Percentiles rank a stretch among this genome's conserved stretches.
Conservation (phyloP, 495 filamentous ascomycete genomes). For the Aspergillus ostianus region DNA sequence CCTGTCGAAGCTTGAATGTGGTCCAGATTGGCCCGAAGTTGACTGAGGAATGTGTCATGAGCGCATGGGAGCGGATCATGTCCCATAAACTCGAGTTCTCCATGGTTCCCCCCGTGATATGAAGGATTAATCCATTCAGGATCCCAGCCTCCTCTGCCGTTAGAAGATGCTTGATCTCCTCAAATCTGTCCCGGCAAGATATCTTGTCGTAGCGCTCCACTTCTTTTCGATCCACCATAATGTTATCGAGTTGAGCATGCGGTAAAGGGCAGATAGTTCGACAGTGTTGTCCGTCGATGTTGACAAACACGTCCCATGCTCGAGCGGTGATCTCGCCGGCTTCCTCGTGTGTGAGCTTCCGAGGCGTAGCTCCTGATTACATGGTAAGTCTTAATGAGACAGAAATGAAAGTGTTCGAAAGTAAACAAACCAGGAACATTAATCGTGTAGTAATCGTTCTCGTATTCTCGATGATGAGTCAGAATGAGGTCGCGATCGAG, state of each 20-base stretch:
- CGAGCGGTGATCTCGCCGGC: conserved; percentile 12
- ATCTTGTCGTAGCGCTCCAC: conserved; percentile 21
- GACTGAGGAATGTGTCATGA: conserved; percentile 5
- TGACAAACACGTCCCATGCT: conserved; percentile 18
- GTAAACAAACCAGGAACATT: conserved; percentile 12
- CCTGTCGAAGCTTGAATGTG: conserved; percentile 17
- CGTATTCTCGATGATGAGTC: conserved; percentile 8
- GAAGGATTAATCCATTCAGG: conserved; percentile 11
- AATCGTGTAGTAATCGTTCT: conserved; percentile 17
- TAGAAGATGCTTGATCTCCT: conserved; percentile 23
- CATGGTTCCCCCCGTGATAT: conserved; percentile 16
- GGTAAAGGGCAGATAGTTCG: conserved; percentile 20
- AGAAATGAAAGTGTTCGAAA: no score
- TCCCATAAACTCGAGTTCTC: conserved; percentile 20
- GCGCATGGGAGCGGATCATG: conserved; percentile 15
- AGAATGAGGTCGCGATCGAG: conserved; percentile 14
- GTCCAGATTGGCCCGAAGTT: conserved; percentile 12
- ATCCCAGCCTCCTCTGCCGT: conserved; percentile 19
- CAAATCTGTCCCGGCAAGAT: conserved; percentile 22
- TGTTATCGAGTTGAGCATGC: conserved; percentile 19
- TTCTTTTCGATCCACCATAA: conserved; percentile 5
- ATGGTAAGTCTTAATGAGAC: background rate
- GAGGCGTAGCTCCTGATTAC: conserved; percentile 4
- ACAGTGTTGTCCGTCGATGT: conserved; percentile 18
- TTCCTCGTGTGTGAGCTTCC: conserved; percentile 14